Conservation (phyloP, 768 basidiomycete genomes). For the Inosperma sp. region DNA sequence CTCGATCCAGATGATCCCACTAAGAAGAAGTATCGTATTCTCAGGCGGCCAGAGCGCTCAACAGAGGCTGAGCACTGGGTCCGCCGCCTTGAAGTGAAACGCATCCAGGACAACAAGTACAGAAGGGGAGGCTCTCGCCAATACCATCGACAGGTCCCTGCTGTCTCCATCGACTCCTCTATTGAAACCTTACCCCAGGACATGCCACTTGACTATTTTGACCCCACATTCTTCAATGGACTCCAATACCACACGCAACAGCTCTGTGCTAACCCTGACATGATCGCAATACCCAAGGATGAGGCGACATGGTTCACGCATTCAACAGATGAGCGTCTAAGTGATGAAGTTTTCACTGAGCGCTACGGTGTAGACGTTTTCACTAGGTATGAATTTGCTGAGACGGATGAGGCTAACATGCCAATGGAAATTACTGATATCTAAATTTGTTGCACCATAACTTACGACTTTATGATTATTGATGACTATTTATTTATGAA, state of each 20-base stretch:
- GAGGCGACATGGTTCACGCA: slow-evolving; percentile 3
- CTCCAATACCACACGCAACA: slow-evolving; percentile 2
- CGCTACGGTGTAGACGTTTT: background rate
- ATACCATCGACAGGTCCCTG: background rate
- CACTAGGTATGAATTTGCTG: background rate
- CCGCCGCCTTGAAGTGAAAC: slow-evolving; percentile 3
- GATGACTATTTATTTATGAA: background rate
- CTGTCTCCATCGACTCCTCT: background rate
- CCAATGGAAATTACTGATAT: slow-evolving; percentile 3
- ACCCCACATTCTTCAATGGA: slow-evolving; percentile 10
- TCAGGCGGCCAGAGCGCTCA: slow-evolving; percentile 8
- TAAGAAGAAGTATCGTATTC: background rate
- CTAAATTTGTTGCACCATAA: background rate
- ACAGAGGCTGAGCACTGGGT: background rate
- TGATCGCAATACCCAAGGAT: slow-evolving; percentile 1
- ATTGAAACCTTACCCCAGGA: slow-evolving; percentile 2
- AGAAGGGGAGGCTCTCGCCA: background rate
- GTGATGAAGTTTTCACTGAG: slow-evolving; percentile 3
- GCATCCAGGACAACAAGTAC: background rate
- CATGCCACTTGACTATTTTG: slow-evolving; percentile 17
- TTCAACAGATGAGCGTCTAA: background rate
- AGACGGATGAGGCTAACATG: slow-evolving; percentile 1
- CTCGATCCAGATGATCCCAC: slow-evolving; percentile 10
- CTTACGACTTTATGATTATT: background rate
- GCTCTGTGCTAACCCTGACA: background rate